Percentiles rank a stretch among this genome's conserved stretches.
Conservation (phyloP, 2,329 filamentous ascomycete species). For the Chrysoporthe austroafricana region DNA sequence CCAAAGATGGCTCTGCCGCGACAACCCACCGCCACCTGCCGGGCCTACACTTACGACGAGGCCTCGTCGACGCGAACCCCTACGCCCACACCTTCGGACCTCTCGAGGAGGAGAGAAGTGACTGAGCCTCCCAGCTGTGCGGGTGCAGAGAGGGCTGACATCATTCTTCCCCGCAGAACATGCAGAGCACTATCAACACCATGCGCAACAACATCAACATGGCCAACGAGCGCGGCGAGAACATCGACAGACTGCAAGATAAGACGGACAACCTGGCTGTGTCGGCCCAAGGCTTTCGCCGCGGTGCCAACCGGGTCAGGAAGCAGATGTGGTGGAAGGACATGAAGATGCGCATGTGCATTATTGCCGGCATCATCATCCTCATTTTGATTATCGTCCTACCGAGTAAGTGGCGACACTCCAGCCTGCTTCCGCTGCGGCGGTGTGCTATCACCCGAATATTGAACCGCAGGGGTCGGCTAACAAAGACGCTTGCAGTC, state of each 20-base stretch:
- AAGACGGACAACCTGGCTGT: slow-evolving; percentile 94
- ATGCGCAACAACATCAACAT: slow-evolving; percentile 99
- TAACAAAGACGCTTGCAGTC: slow-evolving; percentile 22
- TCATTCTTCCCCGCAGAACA: slow-evolving; percentile 68
- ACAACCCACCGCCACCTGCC: neutral
- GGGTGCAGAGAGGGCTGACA: slow-evolving; percentile 15
- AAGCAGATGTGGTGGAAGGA: slow-evolving; percentile 99
- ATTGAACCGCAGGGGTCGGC: neutral
- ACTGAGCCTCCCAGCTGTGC: neutral
- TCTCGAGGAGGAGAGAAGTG: slow-evolving; percentile 7
- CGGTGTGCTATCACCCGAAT: neutral
- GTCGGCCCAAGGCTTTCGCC: slow-evolving; percentile 93
- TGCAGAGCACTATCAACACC: slow-evolving; percentile 90
- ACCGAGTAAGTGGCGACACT: slow-evolving; percentile 69
- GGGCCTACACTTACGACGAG: neutral
- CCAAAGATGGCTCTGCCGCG: neutral
- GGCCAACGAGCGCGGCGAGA: slow-evolving; percentile 89
- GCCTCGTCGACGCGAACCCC: neutral
- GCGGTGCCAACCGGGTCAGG: slow-evolving; percentile 93
- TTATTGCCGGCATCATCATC: slow-evolving; percentile 88
- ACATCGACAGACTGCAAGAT: slow-evolving; percentile 84
- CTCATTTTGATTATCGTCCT: slow-evolving; percentile 93
- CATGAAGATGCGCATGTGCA: slow-evolving; percentile 99
- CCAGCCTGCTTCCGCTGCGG: neutral
- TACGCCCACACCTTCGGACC: slow-evolving; percentile 1